Base-by-base conservation (phyloP, 2,329 filamentous ascomycete species). In the Botrytis medusae region DNA sequence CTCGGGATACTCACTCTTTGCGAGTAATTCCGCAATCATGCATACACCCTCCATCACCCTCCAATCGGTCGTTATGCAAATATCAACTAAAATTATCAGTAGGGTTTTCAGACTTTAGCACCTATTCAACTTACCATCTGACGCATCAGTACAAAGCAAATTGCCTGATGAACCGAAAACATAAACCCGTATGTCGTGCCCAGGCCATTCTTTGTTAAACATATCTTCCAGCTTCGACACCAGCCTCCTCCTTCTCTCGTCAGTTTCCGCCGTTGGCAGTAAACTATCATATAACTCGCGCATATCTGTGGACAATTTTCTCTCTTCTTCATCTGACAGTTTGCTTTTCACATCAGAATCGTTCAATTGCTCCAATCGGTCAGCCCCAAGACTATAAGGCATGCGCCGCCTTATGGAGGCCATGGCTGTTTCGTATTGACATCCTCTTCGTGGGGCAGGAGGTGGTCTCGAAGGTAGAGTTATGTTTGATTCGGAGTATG, bases 161-260 rank as follows among this genome's bases (percentile, higher is more conserved):
- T 99, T 99, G 65, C 96, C 96, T 7, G 96, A 98, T 8, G 96
- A 98, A n/a, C 96, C 96, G 87, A 99, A 99, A 25, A 98, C 90
- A 81, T 96, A 92, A 51, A 98, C 96, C 77, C 89, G 91, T 80
- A 98, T 98, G 75, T 97, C 88, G 79, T 94, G 92, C 1, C 93
- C 94, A 1, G 96, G 96, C 93, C 95, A 99, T 81, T 97, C 90
- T 12, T 93, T 88, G 79, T 97, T 96, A 81, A 99, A 90, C 59
- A 98, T 89, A 77, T 88, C 91, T 83, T 97, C 93, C 79, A 99
- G 84, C 84, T 98, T 99, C 77, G 87, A 85, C n/a, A 98, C 90
- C 78, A 99, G 89, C 79, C 88, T 90, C 76, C 87, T 86, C 74
- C 95, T 88, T 77, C 93, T 91, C 74, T 89, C 86, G 78, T 97